Conservation (phyloP, 345 rosid species). For the Melaleuca alternifolia region DNA sequence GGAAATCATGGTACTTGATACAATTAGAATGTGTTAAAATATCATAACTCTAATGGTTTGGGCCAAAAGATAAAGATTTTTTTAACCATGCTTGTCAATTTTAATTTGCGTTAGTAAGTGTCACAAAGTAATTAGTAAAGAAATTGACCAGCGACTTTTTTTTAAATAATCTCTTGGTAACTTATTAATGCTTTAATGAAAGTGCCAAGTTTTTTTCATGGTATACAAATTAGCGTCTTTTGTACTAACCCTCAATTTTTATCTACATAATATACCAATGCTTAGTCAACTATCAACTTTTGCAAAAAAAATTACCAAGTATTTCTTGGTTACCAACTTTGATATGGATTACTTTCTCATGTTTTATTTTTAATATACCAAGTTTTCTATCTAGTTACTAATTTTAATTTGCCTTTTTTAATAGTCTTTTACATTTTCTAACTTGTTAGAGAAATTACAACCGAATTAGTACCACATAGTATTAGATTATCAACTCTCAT, state of each 20-base stretch:
- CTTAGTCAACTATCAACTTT: not conserved
- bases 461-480: too few relatives aligned
- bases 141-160: accelerated
- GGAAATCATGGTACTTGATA: not conserved
- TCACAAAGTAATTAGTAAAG: not conserved
- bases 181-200: not conserved
- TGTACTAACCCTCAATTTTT: not conserved
- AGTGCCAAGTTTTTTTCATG: not conserved
- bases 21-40: not conserved
- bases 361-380: too few relatives aligned
- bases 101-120: not conserved
- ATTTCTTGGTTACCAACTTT: too few relatives aligned
- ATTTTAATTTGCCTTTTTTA: too few relatives aligned
- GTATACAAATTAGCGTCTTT: not conserved
- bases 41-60: not conserved
- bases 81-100: not conserved
- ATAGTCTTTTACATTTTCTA: too few relatives aligned
- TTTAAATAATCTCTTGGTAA: not conserved
- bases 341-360: too few relatives aligned
- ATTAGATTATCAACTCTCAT: too few relatives aligned
- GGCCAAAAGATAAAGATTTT: not conserved
- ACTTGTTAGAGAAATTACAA: too few relatives aligned
- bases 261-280: not conserved
- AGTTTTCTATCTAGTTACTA: too few relatives aligned
- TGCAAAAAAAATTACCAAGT: not conserved